Conservation (phyloP, 805 yeast species). For the Saccharomyces eubayanus region DNA sequence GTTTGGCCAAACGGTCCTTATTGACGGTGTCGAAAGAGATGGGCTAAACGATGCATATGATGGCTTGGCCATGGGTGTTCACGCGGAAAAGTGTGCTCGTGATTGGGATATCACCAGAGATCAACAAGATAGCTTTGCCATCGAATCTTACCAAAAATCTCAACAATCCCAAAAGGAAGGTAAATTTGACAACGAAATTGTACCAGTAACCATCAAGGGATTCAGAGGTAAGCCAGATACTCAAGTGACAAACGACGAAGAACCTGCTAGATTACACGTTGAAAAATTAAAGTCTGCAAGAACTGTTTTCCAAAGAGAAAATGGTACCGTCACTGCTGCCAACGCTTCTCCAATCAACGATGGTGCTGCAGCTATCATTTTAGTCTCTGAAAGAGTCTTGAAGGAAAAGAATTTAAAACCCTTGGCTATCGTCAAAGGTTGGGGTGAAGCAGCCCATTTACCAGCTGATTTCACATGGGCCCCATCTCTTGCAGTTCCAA, state of each 20-base stretch:
- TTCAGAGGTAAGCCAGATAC: conserved; percentile 83
- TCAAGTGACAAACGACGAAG: conserved; percentile 72
- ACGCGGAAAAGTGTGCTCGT: conserved; percentile 92
- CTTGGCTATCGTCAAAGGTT: conserved; percentile 77
- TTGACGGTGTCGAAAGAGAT: conserved; percentile 88
- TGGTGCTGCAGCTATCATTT: conserved; percentile 92
- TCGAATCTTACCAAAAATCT: conserved; percentile 78
- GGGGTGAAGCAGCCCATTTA: conserved; percentile 97
- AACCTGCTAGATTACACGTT: conserved; percentile 68
- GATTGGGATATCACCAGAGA: conserved; percentile 74
- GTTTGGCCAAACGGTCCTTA: conserved; percentile 70
- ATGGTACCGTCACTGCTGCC: conserved; percentile 95
- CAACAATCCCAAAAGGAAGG: conserved; percentile 71
- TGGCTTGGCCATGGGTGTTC: conserved; percentile 86
- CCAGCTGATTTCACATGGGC: conserved; percentile 96
- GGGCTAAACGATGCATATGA: conserved; percentile 91
- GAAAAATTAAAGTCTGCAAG: conserved; percentile 72
- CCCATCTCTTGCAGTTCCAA: conserved; percentile 90
- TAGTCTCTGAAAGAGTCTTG: conserved; percentile 78
- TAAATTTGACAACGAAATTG: conserved; percentile 73
- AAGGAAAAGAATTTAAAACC: conserved; percentile 84
- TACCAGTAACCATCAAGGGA: conserved; percentile 85
- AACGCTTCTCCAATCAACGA: conserved; percentile 95
- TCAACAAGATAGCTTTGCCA: conserved; percentile 83
- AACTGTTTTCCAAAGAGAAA: conserved; percentile 88